Percentiles rank a stretch among this genome's conserved stretches.
These are phyloP conservation scores for Hippophae rhamnoides DNA, from an alignment of 306 rosid species.

Conservation along the genomic window DNA sequence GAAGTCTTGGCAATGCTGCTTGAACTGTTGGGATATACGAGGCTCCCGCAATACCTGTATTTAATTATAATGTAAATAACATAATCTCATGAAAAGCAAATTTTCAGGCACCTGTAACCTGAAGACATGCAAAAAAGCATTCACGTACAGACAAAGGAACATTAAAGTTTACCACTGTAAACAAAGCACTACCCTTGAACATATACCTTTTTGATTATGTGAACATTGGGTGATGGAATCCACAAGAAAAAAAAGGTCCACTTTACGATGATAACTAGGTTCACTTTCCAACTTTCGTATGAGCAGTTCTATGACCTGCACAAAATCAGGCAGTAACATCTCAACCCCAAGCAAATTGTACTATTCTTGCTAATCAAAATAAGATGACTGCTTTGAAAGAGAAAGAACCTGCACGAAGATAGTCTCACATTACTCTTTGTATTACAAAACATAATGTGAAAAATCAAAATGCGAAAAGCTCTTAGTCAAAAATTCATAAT, in stretches of 20 bases:
- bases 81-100: neutral
- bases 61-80: conserved; percentile 9
- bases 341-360: conserved; percentile 15
- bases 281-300: conserved; percentile 87
- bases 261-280: conserved; percentile 81
- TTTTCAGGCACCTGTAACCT: too few species aligned
- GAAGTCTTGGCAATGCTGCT: conserved; percentile 93
- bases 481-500: too few species aligned
- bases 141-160: neutral
- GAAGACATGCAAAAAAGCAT: neutral
- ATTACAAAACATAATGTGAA: too few species aligned
- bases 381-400: neutral
- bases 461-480: too few species aligned
- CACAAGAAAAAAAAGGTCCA: conserved; percentile 94
- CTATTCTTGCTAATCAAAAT: neutral
- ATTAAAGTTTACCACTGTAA: conserved; percentile 6
- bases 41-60: conserved; percentile 90
- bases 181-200: conserved; percentile 3
- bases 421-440: too few species aligned
- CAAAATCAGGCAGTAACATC: conserved; percentile 11
- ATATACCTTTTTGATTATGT: conserved; percentile 74
- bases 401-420: too few species aligned
- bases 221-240: conserved; percentile 98
- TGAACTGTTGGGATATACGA: conserved; percentile 93
- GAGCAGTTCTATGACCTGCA: conserved; percentile 94